Conservation (phyloP, 2,329 filamentous ascomycete species). For the Fusarium verticillioides region DNA sequence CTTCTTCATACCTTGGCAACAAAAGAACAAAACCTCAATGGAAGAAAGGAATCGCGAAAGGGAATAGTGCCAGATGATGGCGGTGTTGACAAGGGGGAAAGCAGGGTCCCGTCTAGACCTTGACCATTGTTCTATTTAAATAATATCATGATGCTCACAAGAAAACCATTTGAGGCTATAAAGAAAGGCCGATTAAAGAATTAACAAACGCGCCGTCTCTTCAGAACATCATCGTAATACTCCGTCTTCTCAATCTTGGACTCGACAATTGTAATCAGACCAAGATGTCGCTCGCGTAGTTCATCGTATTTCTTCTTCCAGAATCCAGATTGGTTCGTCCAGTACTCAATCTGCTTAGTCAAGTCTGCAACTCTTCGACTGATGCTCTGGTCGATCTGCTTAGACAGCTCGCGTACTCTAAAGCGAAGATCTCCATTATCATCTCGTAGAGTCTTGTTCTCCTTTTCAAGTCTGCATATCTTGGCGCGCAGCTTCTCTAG, state of each 20-base stretch:
- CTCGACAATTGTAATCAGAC: conserved; percentile 45
- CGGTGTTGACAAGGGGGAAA: conserved; percentile 6
- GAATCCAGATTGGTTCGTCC: conserved; percentile 48
- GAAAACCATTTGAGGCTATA: not conserved
- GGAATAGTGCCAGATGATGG: not conserved
- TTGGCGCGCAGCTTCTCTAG: conserved; percentile 49
- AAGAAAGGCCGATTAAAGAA: not conserved
- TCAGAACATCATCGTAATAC: conserved; percentile 50
- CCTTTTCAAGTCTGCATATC: conserved; percentile 51
- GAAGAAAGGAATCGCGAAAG: conserved; percentile 1
- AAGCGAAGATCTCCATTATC: conserved; percentile 52
- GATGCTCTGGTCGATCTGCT: conserved; percentile 47
- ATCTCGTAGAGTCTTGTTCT: conserved; percentile 50
- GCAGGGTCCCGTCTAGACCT: not conserved
- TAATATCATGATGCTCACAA: not conserved
- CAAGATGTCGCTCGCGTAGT: conserved; percentile 43
- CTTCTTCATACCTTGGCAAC: not conserved
- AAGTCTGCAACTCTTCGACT: conserved; percentile 49
- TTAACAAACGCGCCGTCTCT: conserved; percentile 46
- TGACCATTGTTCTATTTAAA: not conserved
- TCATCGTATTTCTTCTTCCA: conserved; percentile 48
- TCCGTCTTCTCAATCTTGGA: conserved; percentile 48
- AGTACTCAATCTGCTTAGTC: conserved; percentile 49
- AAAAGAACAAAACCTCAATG: not conserved
- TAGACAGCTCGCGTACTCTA: conserved; percentile 50